Conservation (phyloP, 2,329 filamentous ascomycete species). For the Phialemonium atrogriseum region DNA sequence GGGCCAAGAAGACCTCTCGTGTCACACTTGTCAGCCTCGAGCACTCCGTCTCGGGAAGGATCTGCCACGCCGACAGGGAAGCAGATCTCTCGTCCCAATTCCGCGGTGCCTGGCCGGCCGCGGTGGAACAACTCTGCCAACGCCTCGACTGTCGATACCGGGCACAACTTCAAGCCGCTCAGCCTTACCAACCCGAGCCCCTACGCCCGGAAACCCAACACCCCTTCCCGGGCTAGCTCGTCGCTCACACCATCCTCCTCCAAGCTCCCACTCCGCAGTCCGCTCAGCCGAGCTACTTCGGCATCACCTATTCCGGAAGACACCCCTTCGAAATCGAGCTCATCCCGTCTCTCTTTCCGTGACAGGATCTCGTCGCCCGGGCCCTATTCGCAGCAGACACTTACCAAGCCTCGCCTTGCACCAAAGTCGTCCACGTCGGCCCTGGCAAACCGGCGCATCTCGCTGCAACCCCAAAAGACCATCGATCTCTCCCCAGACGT, state of each 20-base stretch:
- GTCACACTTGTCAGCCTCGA: conserved; percentile 37
- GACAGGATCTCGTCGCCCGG: conserved; percentile 43
- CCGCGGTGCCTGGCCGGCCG: conserved; percentile 49
- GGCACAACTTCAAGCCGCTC: conserved; percentile 59
- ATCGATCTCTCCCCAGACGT: conserved; percentile 18
- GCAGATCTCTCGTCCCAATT: conserved; percentile 34
- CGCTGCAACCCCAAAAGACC: conserved; percentile 39
- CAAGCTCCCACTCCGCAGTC: conserved; percentile 42
- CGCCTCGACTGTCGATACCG: conserved; percentile 52
- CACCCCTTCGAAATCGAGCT: conserved; percentile 31
- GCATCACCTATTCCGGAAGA: conserved; percentile 38
- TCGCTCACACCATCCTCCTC: conserved; percentile 36
- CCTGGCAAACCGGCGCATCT: conserved; percentile 39
- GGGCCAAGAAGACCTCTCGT: conserved; percentile 31
- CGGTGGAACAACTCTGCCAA: conserved; percentile 67
- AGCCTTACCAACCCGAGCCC: conserved; percentile 52
- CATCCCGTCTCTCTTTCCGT: conserved; percentile 40
- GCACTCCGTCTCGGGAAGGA: conserved; percentile 28
- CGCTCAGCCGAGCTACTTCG: conserved; percentile 35
- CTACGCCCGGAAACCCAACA: conserved; percentile 37
- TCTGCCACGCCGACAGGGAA: conserved; percentile 42
- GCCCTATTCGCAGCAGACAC: conserved; percentile 35
- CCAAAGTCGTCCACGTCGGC: conserved; percentile 35
- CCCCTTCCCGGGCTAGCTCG: conserved; percentile 31
- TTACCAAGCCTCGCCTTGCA: conserved; percentile 35